phyloP scores from a whole-genome alignment of 164 flowering plant genomes.

The Stephania japonica region DNA sequence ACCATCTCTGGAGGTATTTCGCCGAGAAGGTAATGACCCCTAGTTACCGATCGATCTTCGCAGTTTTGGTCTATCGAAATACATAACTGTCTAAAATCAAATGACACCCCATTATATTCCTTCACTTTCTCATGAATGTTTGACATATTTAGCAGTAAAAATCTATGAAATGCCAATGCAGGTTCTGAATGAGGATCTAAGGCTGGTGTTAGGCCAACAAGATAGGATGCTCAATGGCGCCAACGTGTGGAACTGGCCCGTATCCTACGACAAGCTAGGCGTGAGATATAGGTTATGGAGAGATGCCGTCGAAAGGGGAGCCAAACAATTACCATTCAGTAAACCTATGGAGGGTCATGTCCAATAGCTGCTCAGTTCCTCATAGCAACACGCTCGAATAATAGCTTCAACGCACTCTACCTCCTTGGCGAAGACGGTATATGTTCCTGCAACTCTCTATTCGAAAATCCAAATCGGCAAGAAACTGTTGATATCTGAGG shows the following conservation, averaged over 20 bases:
- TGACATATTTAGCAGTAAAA: background rate
- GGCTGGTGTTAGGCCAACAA: conserved; percentile 92
- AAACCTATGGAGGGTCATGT: conserved; percentile 16
- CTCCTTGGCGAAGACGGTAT: background rate
- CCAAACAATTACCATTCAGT: conserved; percentile 44
- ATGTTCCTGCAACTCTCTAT: background rate
- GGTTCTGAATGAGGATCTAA: conserved; percentile 91
- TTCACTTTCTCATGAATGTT: too few relatives aligned
- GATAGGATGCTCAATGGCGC: conserved; percentile 86
- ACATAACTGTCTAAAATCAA: background rate
- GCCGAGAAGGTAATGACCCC: conserved; percentile 74
- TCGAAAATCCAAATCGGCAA: background rate
- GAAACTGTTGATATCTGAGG: conserved; percentile 23
- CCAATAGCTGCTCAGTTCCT: background rate
- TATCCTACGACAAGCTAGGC: conserved; percentile 87
- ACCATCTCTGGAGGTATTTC: conserved; percentile 80
- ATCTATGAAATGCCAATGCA: conserved; percentile 18
- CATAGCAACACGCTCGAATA: background rate
- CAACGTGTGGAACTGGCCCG: conserved; percentile 90
- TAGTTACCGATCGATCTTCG: background rate
- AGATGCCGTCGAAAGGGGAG: conserved; percentile 71
- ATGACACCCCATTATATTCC: background rate
- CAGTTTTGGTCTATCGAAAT: background rate
- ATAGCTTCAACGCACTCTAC: background rate
- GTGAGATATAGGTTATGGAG: conserved; percentile 93